Evolutionary conservation across 768 basidiomycete species (phyloP).

Genomic region (Saitozyma podzolica): DNA sequence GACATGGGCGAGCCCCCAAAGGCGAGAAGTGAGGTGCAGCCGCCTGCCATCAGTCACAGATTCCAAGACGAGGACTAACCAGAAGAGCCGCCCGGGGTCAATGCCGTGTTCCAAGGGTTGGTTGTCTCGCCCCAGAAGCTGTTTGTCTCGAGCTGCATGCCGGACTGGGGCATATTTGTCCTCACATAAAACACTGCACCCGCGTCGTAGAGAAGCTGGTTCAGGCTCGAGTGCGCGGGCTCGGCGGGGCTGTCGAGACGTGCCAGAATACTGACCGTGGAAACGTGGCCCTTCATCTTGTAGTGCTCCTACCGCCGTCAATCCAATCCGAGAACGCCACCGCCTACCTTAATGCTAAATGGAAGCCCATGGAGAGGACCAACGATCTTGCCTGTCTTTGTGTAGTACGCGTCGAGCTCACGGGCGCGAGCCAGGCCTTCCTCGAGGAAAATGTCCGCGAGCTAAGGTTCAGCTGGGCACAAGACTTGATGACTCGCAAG

Average conservation of each 20-base stretch:
- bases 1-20: slow-evolving; percentile 55
- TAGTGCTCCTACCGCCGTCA: slow-evolving; percentile 54
- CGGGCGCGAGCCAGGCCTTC: slow-evolving; percentile 40
- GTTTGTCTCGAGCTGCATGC: slow-evolving; percentile 77
- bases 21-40: background rate
- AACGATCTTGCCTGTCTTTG: slow-evolving; percentile 46
- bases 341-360: slow-evolving; percentile 62
- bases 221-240: slow-evolving; percentile 55
- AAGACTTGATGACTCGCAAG: slow-evolving; percentile 20
- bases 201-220: slow-evolving; percentile 59
- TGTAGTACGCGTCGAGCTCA: slow-evolving; percentile 40
- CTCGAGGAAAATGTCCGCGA: slow-evolving; percentile 67
- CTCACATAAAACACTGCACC: slow-evolving; percentile 10
- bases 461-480: slow-evolving; percentile 53
- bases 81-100: slow-evolving; percentile 76
- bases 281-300: slow-evolving; percentile 61
- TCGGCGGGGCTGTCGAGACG: slow-evolving; percentile 57
- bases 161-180: slow-evolving; percentile 49
- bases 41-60: slow-evolving; percentile 26
- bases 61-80: slow-evolving; percentile 80
- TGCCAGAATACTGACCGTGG: slow-evolving; percentile 63
- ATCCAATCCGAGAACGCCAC: no score
- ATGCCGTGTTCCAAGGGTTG: slow-evolving; percentile 70
- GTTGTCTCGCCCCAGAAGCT: slow-evolving; percentile 74
- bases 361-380: slow-evolving; percentile 66